These are phyloP conservation scores for Taphrina wiesneri DNA, from an alignment of 1,139 yeast genomes.

Conservation along the genomic window DNA sequence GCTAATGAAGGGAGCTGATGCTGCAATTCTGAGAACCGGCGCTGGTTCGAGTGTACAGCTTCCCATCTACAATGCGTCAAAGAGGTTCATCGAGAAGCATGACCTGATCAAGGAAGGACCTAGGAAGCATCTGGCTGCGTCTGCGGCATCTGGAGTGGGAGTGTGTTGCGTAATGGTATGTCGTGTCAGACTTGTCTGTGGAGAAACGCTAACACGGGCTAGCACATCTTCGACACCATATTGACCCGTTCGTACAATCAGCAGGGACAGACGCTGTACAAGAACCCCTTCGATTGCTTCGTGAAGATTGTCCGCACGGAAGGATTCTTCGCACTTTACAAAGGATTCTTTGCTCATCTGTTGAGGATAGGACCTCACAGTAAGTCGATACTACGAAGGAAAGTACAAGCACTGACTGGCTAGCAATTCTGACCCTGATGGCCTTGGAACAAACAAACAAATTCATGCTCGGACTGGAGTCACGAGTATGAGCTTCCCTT, in stretches of 20 bases:
- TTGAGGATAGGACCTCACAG: conserved; percentile 95
- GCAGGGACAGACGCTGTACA: conserved; percentile 73
- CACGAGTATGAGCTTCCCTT: neutral
- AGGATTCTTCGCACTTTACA: conserved; percentile 85
- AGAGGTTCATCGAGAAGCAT: conserved; percentile 55
- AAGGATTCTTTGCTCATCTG: conserved; percentile 91
- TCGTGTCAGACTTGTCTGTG: neutral
- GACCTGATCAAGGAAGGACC: conserved; percentile 64
- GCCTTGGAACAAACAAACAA: conserved; percentile 33
- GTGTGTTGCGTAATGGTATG: conserved; percentile 80
- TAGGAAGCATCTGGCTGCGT: conserved; percentile 68
- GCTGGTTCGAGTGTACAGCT: conserved; percentile 94
- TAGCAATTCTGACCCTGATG: conserved; percentile 23
- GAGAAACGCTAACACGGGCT: neutral
- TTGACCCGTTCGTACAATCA: conserved; percentile 94
- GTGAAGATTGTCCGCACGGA: conserved; percentile 76
- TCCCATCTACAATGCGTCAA: conserved; percentile 84
- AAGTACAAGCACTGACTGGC: neutral
- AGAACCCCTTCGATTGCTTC: conserved; percentile 85
- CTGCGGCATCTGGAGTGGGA: conserved; percentile 82
- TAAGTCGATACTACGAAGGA: conserved; percentile 47
- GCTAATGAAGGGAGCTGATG: conserved; percentile 85
- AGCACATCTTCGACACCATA: conserved; percentile 71
- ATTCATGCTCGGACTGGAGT: conserved; percentile 25
- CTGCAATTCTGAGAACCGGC: conserved; percentile 91